These are phyloP conservation scores for Talaromyces sp. DNA, from an alignment of 2,329 filamentous ascomycete species.

Conservation along the genomic window DNA sequence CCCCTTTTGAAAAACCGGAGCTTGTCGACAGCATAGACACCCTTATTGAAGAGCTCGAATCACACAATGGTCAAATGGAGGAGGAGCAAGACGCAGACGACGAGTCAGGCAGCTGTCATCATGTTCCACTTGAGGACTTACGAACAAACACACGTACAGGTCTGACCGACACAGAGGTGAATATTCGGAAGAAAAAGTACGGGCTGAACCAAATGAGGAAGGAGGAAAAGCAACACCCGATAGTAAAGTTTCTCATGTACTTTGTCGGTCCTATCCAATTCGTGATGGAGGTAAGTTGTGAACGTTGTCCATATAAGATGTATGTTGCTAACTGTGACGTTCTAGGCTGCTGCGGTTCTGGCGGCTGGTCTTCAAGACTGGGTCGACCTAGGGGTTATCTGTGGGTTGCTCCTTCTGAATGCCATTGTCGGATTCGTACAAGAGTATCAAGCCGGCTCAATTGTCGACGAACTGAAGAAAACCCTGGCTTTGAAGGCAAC, in stretches of 20 bases:
- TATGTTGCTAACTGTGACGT: conserved; percentile 17
- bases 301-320: background rate
- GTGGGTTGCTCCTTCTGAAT: conserved; percentile 77
- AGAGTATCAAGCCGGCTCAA: conserved; percentile 84
- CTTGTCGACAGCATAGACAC: conserved; percentile 81
- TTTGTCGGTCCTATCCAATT: conserved; percentile 90
- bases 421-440: conserved; percentile 82
- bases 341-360: conserved; percentile 68
- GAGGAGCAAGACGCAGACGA: conserved; percentile 60
- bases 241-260: conserved; percentile 78
- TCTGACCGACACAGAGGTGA: conserved; percentile 69
- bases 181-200: conserved; percentile 63
- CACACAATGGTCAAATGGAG: conserved; percentile 67
- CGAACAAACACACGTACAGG: conserved; percentile 71
- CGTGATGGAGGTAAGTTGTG: conserved; percentile 74
- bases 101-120: conserved; percentile 52
- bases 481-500: conserved; percentile 83
- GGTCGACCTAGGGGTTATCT: conserved; percentile 93
- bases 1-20: conserved; percentile 52
- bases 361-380: conserved; percentile 82
- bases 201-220: conserved; percentile 81
- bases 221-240: conserved; percentile 79
- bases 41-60: conserved; percentile 83
- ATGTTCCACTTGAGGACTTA: conserved; percentile 70
- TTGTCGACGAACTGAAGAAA: conserved; percentile 88